These are phyloP conservation scores for Tetrahymena borealis DNA, from an alignment of 73 alveolate species.

Conservation along the genomic window DNA sequence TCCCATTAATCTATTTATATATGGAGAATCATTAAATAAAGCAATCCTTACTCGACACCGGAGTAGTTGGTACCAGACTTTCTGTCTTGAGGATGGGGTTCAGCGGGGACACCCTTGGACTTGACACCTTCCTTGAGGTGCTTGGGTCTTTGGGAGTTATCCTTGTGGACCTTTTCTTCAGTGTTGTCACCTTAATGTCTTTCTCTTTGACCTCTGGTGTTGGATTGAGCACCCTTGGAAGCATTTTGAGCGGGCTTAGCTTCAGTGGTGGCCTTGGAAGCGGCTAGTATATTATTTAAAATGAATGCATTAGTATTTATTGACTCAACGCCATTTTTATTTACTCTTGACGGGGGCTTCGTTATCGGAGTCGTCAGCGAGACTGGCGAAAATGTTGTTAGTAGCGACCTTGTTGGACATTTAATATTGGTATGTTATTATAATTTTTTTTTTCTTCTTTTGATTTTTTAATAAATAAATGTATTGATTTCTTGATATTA, in stretches of 20 bases:
- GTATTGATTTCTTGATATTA: neutral
- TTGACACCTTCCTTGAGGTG: neutral
- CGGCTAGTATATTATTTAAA: neutral
- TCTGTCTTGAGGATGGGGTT: neutral
- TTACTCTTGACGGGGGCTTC: neutral
- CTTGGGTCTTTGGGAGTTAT: neutral
- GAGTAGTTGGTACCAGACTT: neutral
- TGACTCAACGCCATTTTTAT: neutral
- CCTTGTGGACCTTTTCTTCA: neutral
- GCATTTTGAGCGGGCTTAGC: neutral
- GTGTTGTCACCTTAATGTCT: neutral
- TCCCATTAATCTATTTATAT: too few relatives aligned
- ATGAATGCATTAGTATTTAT: neutral
- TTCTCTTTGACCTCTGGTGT: neutral
- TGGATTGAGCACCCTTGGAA: neutral
- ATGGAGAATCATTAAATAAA: neutral
- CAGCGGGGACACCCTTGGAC: conserved; percentile 1
- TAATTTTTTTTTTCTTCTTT: neutral
- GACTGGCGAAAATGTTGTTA: neutral
- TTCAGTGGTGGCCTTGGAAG: neutral
- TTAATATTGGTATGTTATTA: neutral
- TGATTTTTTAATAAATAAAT: neutral
- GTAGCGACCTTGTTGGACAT: neutral
- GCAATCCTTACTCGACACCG: neutral
- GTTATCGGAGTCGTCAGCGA: neutral